phyloP scores from a whole-genome alignment of 768 basidiomycete species.

The Suillus subaureus region DNA sequence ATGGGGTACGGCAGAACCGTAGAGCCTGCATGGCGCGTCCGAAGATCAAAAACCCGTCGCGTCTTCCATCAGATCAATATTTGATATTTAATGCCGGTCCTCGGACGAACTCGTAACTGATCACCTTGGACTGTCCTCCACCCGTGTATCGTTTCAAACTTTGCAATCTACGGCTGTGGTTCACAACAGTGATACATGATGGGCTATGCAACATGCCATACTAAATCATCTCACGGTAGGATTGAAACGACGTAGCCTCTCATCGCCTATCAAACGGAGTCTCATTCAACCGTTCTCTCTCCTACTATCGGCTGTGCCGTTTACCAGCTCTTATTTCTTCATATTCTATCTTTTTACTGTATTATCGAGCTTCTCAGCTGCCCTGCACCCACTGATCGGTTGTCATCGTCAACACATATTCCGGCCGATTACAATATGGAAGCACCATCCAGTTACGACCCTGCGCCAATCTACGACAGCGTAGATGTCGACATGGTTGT shows the following conservation, averaged over 20 bases:
- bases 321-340: not conserved
- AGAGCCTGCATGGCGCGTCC: not conserved
- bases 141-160: not conserved
- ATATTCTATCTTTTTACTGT: not conserved
- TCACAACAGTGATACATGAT: not conserved
- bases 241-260: not conserved
- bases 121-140: not conserved
- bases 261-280: not conserved
- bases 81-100: not conserved
- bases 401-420: not conserved
- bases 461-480: constrained; percentile 62
- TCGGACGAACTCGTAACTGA: not conserved
- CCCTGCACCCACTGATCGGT: not conserved
- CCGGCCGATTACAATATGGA: constrained; percentile 17
- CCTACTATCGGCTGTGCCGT: not conserved
- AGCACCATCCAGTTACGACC: constrained; percentile 31
- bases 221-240: not conserved
- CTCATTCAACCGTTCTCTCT: not conserved
- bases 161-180: constrained; percentile 3
- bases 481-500: constrained; percentile 78
- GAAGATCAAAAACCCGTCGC: not conserved
- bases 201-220: not conserved
- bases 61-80: not conserved
- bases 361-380: not conserved
- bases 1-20: not conserved